Conservation (phyloP, 108 stramenopile genomes). For the Stephanodiscus minutulus region DNA sequence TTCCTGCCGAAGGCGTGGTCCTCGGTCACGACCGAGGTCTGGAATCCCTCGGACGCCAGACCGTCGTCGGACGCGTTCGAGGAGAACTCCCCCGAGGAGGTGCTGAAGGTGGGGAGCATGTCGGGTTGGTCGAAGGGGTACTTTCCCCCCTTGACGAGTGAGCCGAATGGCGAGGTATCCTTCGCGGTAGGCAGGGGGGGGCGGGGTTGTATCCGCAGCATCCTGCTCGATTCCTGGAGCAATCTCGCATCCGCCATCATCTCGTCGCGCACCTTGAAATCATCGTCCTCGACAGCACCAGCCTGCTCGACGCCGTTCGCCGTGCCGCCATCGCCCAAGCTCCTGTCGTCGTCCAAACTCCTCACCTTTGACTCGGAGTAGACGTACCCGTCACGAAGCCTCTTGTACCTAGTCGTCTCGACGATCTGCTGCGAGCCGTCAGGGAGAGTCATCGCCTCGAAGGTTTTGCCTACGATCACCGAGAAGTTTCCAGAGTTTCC, state of each 20-base stretch:
- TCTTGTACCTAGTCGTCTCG: slow-evolving; percentile 33
- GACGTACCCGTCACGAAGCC: slow-evolving; percentile 36
- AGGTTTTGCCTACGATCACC: slow-evolving; percentile 42
- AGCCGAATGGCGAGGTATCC: neutral
- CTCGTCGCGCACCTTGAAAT: neutral
- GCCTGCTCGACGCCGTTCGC: neutral
- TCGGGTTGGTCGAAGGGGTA: neutral
- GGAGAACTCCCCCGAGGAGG: neutral
- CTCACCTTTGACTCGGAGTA: slow-evolving; percentile 33
- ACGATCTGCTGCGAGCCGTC: slow-evolving; percentile 44
- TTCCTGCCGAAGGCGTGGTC: slow-evolving; percentile 4
- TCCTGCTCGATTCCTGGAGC: neutral
- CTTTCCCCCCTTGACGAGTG: neutral
- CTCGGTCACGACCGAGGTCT: slow-evolving; percentile 23
- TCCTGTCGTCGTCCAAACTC: slow-evolving; percentile 4
- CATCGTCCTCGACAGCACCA: neutral
- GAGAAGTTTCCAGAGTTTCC: slow-evolving; percentile 8
- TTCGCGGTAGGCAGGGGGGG: neutral
- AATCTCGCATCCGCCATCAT: neutral
- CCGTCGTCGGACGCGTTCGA: neutral
- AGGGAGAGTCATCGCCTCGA: slow-evolving; percentile 37
- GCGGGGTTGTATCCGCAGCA: neutral
- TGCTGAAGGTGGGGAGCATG: neutral
- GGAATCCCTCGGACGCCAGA: neutral
- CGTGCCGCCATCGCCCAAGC: neutral